Evolutionary conservation across 192 early-diverging fungal genomes (phyloP).

Genomic region (Spinellus fusiger): DNA sequence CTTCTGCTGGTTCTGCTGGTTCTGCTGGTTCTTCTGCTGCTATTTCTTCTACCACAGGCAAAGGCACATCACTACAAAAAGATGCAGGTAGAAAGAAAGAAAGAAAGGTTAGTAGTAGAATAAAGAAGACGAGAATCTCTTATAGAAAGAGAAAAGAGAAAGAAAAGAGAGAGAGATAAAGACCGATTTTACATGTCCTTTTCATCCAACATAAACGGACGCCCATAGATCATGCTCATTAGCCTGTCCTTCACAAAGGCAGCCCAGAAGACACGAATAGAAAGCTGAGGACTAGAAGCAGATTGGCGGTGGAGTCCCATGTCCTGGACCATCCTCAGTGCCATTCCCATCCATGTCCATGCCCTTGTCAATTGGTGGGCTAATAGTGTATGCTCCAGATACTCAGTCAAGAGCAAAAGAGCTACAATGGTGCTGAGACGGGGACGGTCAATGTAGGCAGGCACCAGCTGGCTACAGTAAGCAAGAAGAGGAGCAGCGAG

Average conservation of each 20-base stretch:
- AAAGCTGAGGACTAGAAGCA: constrained; percentile 31
- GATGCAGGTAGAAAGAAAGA: no score
- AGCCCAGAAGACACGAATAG: constrained; percentile 66
- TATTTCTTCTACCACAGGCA: no score
- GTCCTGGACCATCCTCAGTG: constrained; percentile 68
- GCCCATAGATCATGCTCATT: constrained; percentile 57
- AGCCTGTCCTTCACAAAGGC: constrained; percentile 62
- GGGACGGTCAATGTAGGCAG: constrained; percentile 51
- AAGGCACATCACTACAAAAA: no score
- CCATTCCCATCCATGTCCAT: constrained; percentile 69
- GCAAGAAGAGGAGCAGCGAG: constrained; percentile 33
- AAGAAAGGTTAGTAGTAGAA: neutral
- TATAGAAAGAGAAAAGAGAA: no score
- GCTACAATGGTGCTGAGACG: constrained; percentile 50
- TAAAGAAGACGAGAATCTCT: no score
- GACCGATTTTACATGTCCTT: constrained; percentile 32
- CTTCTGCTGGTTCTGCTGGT: no score
- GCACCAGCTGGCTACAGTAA: constrained; percentile 50
- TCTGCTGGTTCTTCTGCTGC: no score
- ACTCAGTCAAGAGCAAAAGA: constrained; percentile 53
- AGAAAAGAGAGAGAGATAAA: no score
- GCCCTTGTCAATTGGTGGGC: constrained; percentile 39
- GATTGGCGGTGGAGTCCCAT: constrained; percentile 63
- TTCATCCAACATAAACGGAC: constrained; percentile 43
- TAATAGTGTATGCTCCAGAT: constrained; percentile 48